Percentiles rank a stretch among this genome's conserved stretches.
Evolutionary conservation across 176 grass and related monocot species (phyloP).

Genomic region (Oryza nivara): DNA sequence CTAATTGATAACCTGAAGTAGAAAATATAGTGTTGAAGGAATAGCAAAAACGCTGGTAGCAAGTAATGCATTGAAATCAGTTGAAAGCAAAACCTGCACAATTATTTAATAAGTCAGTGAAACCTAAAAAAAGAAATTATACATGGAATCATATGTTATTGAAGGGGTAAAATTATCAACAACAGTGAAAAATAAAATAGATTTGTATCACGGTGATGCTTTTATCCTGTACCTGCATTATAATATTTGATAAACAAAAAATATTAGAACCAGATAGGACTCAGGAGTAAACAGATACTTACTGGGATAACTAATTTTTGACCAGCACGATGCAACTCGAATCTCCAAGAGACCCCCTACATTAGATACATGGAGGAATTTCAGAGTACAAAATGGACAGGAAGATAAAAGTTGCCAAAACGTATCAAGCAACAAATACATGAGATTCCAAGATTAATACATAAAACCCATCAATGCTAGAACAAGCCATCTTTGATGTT

Average conservation of each 20-base stretch:
- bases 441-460: conserved; percentile 19
- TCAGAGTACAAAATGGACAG: conserved; percentile 26
- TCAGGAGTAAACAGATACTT: conserved; percentile 49
- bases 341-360: conserved; percentile 93
- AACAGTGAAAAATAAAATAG: conserved; percentile 32
- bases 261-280: conserved; percentile 18
- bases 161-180: neutral
- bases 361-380: conserved; percentile 25
- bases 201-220: neutral
- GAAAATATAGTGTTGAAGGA: conserved; percentile 93
- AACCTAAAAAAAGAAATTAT: conserved; percentile 42
- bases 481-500: neutral
- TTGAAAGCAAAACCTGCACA: conserved; percentile 84
- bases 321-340: conserved; percentile 84
- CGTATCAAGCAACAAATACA: neutral
- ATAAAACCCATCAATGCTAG: neutral
- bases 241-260: conserved; percentile 29
- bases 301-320: conserved; percentile 95
- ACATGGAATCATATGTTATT: conserved; percentile 18
- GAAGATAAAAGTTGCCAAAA: conserved; percentile 29
- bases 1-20: conserved; percentile 77
- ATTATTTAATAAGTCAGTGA: conserved; percentile 34
- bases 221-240: conserved; percentile 15
- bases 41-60: conserved; percentile 76
- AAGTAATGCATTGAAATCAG: conserved; percentile 73